A percentile compares a stretch with the other conserved stretches of the same genome.
Evolutionary conservation across 441 rosid genomes (phyloP).

Genomic region (Dalechampia spathulata): DNA sequence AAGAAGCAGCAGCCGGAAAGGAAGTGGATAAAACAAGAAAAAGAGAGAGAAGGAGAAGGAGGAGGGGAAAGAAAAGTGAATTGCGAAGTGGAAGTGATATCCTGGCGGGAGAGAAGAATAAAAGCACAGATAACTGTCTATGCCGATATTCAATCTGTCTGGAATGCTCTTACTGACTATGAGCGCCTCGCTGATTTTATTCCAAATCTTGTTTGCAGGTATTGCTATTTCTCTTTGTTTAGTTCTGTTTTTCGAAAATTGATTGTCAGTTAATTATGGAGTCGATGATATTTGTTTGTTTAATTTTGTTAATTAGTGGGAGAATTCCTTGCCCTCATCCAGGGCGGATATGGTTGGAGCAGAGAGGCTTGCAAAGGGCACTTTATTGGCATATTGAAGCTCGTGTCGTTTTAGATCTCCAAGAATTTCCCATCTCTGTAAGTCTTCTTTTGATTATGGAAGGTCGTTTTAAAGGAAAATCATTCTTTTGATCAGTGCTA

Average conservation of each 20-base stretch:
- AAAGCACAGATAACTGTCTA: conserved; percentile 55
- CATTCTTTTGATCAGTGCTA: too few relatives aligned
- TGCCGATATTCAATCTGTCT: conserved; percentile 62
- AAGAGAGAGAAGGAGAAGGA: conserved; percentile 5
- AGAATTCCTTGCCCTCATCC: conserved; percentile 94
- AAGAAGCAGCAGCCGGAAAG: too few relatives aligned
- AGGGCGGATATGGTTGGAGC: conserved; percentile 96
- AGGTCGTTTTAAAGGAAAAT: too few relatives aligned
- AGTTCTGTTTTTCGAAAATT: neutral
- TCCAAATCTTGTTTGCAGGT: conserved; percentile 91
- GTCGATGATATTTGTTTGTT: neutral
- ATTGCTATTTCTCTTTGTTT: neutral
- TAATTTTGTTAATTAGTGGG: conserved; percentile 41
- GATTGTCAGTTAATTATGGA: neutral
- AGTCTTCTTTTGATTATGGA: conserved; percentile 11
- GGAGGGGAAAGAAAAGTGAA: conserved; percentile 47
- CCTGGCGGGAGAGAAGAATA: conserved; percentile 89
- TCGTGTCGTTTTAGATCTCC: conserved; percentile 91
- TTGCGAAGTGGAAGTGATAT: conserved; percentile 74
- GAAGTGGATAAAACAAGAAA: too few relatives aligned
- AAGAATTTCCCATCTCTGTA: conserved; percentile 62
- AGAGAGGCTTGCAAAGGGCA: conserved; percentile 89
- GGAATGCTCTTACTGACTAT: conserved; percentile 90
- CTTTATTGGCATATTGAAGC: conserved; percentile 99
- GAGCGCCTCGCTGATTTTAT: conserved; percentile 92